Evolutionary conservation across 1,139 yeast genomes (phyloP), one percentile per base, ranked within the genome.

Genomic region (Hemisphaericaspora xylanilytica): DNA sequence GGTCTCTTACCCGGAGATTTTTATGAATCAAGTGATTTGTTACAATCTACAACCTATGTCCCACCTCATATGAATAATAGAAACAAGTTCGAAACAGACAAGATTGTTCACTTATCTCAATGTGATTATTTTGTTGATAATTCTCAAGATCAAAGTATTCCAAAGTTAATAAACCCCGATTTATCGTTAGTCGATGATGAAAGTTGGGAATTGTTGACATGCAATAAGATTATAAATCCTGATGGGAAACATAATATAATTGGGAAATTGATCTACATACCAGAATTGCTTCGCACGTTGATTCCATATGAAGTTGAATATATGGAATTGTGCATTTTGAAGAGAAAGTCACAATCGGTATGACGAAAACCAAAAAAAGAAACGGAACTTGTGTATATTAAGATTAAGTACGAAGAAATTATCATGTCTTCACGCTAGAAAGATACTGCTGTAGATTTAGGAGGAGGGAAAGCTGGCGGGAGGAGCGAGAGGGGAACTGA

Each of bases 1-100:
- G 97, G 97, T 0, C 65, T 90, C 42, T 66, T 90, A 33, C 98
- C 97, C 0, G 95, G 95, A 1, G 94, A 86, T 54, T 92, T 90
- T 54, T 52, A 58, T 9, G 94, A 85, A 49, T 18, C 24, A 5
- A 55, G 25, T 11, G 51, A 50, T 1, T 39, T 49, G 9, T 47
- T 49, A 48, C 55, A 49, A 30, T 54, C 58, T 13, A 63, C 76
- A 0, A 70, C 80, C 5, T 43, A 44, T 3, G 52, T 73, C 2
- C 92, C 95, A 1, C 37, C 48, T 0, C 78, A 81, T 11, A 85
- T 86, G 89, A 89, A 89, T 56, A 83, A 86, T 49, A 66, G 70
- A 47, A 88, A 89, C 52, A 42, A 61, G 33, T 86, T 75, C 51
- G 83, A 81, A 32, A 56, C 61, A 1, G 71, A 70, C n/a, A 80